phyloP scores from a whole-genome alignment of 2,329 filamentous ascomycete species.

The Stachybotrys echinatus region DNA sequence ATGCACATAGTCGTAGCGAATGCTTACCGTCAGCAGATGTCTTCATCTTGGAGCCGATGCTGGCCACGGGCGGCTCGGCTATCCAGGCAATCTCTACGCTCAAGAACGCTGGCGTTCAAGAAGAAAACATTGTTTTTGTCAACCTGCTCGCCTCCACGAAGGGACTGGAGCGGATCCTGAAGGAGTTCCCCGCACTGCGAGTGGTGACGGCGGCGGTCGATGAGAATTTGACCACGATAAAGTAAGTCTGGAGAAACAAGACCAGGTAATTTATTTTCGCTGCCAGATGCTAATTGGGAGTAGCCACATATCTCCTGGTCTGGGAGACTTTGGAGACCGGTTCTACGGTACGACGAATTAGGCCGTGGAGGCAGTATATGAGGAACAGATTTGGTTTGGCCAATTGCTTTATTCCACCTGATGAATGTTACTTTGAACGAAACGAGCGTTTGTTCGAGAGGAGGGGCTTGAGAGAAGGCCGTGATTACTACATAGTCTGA shows the following conservation, averaged over 20 bases:
- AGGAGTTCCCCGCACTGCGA: slow-evolving; percentile 13
- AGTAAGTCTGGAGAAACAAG: no score
- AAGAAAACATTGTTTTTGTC: slow-evolving; percentile 21
- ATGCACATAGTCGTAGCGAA: neutral
- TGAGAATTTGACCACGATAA: slow-evolving; percentile 7
- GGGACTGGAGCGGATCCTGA: slow-evolving; percentile 13
- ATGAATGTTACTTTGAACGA: no score
- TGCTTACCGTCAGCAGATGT: slow-evolving; percentile 9
- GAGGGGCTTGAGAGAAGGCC: no score
- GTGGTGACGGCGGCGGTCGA: slow-evolving; percentile 16
- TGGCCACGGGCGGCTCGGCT: slow-evolving; percentile 16
- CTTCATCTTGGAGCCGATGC: slow-evolving; percentile 15
- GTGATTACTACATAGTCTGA: no score
- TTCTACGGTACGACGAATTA: slow-evolving; percentile 13
- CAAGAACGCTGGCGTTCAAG: slow-evolving; percentile 10
- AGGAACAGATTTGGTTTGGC: no score
- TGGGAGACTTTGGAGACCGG: slow-evolving; percentile 30
- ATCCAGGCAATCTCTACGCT: slow-evolving; percentile 12
- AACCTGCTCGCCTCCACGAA: slow-evolving; percentile 19
- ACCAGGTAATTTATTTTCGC: no score
- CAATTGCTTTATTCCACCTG: no score
- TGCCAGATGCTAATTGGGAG: neutral
- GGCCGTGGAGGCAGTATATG: neutral
- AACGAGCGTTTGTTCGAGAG: no score
- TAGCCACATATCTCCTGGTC: slow-evolving; percentile 27